Evolutionary conservation across 2,329 filamentous ascomycete species (phyloP), one percentile per base, ranked within the genome.

Genomic region (Botryotinia calthae): DNA sequence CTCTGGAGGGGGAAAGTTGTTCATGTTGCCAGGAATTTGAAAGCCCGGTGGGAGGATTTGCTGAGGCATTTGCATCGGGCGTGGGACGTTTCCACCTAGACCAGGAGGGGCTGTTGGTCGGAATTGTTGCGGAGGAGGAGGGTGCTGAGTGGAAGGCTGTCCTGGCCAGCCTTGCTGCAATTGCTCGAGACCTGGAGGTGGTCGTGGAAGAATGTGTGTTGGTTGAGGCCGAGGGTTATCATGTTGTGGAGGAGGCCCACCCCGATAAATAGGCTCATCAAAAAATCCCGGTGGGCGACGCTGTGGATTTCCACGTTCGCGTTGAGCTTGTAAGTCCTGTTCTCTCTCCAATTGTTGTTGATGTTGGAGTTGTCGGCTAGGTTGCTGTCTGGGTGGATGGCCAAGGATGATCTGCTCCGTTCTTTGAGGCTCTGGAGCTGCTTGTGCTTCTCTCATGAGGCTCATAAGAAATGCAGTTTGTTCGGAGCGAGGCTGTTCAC

Each of bases 391-490:
- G 22, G 76, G 79, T 44, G 75, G 76, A 76, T 84, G 84, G 72
- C 87, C 84, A 81, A 88, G 84, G 69, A 87, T 80, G 65, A 85
- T 79, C 72, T 87, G 87, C 70, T 89, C 88, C 48, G 84, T 83
- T 74, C 85, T 82, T 56, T 86, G 85, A 9, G 83, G 81, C 42
- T 89, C 87, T 28, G 86, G 84, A 5, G 82, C 83, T 54, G 83
- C 83, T 73, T 86, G 85, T 34, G 82, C 80, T 75, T 82, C 82
- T 77, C 91, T 89, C 93, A 97, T 96, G 44, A 97, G 86, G 74
- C 90, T 92, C 82, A 97, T 93, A 66, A 97, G 84, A 80, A 96
- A 95, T 76, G 97, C 92, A n/a, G 91, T 89, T 95, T 93, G 77
- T 86, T 79, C 77, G 79, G 84, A 86, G 65, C 83, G 84, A 72